These are phyloP conservation scores for Saccharum hybrid DNA, from an alignment of 202 grass and related monocot genomes.

Conservation along the genomic window DNA sequence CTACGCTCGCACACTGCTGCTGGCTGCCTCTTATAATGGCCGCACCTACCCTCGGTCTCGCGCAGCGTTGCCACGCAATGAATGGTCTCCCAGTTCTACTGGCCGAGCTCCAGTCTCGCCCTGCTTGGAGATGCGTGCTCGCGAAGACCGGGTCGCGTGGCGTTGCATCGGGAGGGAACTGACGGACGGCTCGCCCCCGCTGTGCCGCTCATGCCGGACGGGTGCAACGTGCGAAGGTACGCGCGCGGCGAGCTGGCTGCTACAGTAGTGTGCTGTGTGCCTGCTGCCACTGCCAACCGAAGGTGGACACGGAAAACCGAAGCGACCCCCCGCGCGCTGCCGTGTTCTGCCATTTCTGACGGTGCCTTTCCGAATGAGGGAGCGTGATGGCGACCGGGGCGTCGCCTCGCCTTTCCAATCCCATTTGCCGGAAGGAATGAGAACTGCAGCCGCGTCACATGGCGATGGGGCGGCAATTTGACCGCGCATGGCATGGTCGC, in stretches of 20 bases:
- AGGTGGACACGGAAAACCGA: conserved; percentile 54
- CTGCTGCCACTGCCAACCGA: conserved; percentile 44
- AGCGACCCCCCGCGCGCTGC: conserved; percentile 18
- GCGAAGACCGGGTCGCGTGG: too few species aligned
- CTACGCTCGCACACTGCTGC: too few species aligned
- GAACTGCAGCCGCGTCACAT: conserved; percentile 36
- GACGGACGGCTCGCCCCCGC: too few species aligned
- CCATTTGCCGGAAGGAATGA: conserved; percentile 36
- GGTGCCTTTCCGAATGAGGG: conserved; percentile 40
- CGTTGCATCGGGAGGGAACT: too few species aligned
- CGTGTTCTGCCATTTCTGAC: conserved; percentile 31
- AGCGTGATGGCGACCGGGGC: conserved; percentile 39
- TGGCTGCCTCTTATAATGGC: too few species aligned
- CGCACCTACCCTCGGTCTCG: too few species aligned
- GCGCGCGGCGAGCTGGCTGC: background rate
- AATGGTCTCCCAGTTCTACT: too few species aligned
- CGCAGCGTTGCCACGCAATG: too few species aligned
- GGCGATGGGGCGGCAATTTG: background rate
- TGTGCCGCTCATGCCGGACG: conserved; percentile 41
- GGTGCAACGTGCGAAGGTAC: conserved; percentile 44
- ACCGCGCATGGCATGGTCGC: too few species aligned
- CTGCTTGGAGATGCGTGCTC: too few species aligned
- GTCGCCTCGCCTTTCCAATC: conserved; percentile 19
- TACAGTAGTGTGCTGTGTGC: background rate
- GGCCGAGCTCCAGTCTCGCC: too few species aligned